These are phyloP conservation scores for Diaporthe vaccinii DNA, from an alignment of 2,329 filamentous ascomycete genomes.

Conservation along the genomic window DNA sequence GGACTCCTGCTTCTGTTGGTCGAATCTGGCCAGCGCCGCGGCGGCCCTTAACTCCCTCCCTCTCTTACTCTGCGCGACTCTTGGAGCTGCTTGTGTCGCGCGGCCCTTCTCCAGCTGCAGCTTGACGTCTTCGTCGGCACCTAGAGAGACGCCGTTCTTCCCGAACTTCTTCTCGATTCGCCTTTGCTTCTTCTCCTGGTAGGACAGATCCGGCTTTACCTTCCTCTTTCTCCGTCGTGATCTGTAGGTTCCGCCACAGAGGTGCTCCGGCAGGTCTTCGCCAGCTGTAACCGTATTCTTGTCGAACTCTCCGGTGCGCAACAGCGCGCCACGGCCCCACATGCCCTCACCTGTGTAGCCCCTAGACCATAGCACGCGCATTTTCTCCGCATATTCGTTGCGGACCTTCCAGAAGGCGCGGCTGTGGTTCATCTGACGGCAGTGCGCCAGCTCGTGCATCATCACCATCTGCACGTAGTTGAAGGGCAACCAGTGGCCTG, in stretches of 20 bases:
- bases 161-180: slow-evolving; percentile 84
- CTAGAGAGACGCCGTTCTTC: slow-evolving; percentile 75
- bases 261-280: slow-evolving; percentile 75
- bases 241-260: slow-evolving; percentile 86
- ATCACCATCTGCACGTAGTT: slow-evolving; percentile 93
- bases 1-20: slow-evolving; percentile 67
- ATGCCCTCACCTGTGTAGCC: slow-evolving; percentile 85
- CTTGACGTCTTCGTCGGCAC: slow-evolving; percentile 76
- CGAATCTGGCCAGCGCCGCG: slow-evolving; percentile 82
- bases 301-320: slow-evolving; percentile 73
- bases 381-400: slow-evolving; percentile 78
- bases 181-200: slow-evolving; percentile 80
- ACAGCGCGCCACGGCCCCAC: slow-evolving; percentile 79
- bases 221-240: slow-evolving; percentile 68
- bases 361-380: slow-evolving; percentile 78
- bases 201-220: slow-evolving; percentile 67
- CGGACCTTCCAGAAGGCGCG: slow-evolving; percentile 84
- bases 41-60: slow-evolving; percentile 83
- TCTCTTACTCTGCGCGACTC: slow-evolving; percentile 80
- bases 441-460: slow-evolving; percentile 93
- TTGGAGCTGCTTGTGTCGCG: slow-evolving; percentile 73
- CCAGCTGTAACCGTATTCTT: slow-evolving; percentile 63
- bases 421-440: slow-evolving; percentile 92
- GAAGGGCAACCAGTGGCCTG: slow-evolving; percentile 82
- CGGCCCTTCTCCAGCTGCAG: slow-evolving; percentile 77